Conservation (phyloP, 169 alveolate species). For the Eimeria brunetti region DNA sequence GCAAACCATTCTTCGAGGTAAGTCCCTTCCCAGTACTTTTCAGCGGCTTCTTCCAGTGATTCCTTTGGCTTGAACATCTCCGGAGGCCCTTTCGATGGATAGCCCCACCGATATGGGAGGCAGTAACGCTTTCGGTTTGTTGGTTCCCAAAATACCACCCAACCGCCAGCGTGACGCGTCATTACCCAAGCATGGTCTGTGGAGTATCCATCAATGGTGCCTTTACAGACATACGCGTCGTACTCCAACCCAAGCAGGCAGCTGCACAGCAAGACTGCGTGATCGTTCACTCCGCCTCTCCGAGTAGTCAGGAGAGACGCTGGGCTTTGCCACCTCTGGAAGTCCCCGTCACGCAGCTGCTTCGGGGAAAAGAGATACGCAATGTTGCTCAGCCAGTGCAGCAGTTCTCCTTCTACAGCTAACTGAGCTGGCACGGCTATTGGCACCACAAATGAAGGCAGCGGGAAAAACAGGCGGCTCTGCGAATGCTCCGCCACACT, state of each 20-base stretch:
- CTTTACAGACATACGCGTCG: slow-evolving; percentile 87
- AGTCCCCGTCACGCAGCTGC: slow-evolving; percentile 73
- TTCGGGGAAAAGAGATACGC: slow-evolving; percentile 73
- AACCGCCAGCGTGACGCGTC: slow-evolving; percentile 85
- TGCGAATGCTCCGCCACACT: slow-evolving; percentile 68
- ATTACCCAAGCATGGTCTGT: slow-evolving; percentile 85
- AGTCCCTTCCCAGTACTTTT: slow-evolving; percentile 73
- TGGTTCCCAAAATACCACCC: slow-evolving; percentile 85
- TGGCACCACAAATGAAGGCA: slow-evolving; percentile 84
- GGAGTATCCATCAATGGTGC: slow-evolving; percentile 32
- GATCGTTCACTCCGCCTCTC: slow-evolving; percentile 86
- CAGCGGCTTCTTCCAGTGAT: slow-evolving; percentile 52
- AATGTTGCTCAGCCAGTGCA: slow-evolving; percentile 85
- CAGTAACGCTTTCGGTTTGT: slow-evolving; percentile 82
- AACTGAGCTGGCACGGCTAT: slow-evolving; percentile 84
- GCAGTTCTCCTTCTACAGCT: slow-evolving; percentile 82
- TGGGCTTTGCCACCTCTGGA: slow-evolving; percentile 55
- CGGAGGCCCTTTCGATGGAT: slow-evolving; percentile 75
- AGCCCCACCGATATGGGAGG: slow-evolving; percentile 83
- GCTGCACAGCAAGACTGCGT: slow-evolving; percentile 85
- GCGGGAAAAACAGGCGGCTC: slow-evolving; percentile 74
- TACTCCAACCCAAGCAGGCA: slow-evolving; percentile 84
- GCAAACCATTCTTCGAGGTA: slow-evolving; percentile 71
- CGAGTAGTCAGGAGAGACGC: slow-evolving; percentile 79
- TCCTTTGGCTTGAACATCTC: slow-evolving; percentile 37